A percentile compares a stretch with the other conserved stretches of the same genome.
These are phyloP conservation scores for Papilionanthe hybrid DNA, from an alignment of 116 monocot genomes.

Conservation along the genomic window DNA sequence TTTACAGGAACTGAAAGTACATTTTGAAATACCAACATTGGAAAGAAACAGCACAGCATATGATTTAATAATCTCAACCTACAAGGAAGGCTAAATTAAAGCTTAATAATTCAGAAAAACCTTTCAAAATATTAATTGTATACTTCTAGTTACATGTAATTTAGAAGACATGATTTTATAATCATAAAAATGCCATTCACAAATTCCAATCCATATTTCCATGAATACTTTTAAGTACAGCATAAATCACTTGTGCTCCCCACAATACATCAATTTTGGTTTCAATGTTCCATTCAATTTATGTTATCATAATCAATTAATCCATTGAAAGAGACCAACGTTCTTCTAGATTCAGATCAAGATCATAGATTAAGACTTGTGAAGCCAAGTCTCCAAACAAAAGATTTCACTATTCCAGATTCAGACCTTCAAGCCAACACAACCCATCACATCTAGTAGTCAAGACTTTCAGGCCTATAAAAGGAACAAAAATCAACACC, in stretches of 20 bases:
- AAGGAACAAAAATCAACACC: no score
- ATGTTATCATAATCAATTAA: no score
- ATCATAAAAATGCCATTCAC: not conserved
- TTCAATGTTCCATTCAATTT: no score
- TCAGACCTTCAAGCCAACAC: no score
- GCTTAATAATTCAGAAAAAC: not conserved
- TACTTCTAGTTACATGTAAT: not conserved
- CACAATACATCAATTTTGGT: no score
- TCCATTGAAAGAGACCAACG: no score
- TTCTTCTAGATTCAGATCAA: no score
- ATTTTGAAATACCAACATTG: not conserved
- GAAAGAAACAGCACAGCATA: not conserved
- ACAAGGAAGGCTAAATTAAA: not conserved
- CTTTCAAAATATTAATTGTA: not conserved
- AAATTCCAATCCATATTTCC: not conserved
- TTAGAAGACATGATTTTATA: not conserved
- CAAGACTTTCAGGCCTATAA: no score
- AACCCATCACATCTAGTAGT: no score
- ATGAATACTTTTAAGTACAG: not conserved
- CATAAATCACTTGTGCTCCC: not conserved
- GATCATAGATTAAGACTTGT: no score
- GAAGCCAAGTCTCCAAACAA: no score
- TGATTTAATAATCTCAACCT: not conserved
- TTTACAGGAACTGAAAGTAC: not conserved
- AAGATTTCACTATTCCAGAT: no score